Evolutionary conservation across 2,329 filamentous ascomycete genomes (phyloP), one percentile per base, ranked within the genome.

Genomic region (Trichoderma simmonsii): DNA sequence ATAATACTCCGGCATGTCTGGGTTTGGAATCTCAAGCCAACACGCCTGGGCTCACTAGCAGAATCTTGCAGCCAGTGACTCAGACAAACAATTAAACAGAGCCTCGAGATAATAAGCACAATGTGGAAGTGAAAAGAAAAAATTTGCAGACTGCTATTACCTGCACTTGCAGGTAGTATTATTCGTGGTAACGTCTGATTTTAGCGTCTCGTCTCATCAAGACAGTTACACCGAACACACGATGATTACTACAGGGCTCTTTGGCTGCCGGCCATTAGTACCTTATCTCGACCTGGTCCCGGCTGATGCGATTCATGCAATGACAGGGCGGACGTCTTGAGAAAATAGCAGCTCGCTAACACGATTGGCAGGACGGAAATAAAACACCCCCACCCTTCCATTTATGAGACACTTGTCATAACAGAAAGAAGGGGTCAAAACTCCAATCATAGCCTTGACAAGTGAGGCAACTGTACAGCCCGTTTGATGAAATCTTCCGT

Each of bases 331-430:
- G 26, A 15, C 54, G 28, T 51, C 36, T 32, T 15, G 28, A 36
- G 66, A 70, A 61, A 61, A 70, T 18, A 39, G 57, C 56, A 70
- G 28, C 28, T 62, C 26, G 39, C 32, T 18, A 34, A 70, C 66
- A 70, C 66, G 57, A 70, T 70, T 70, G 56, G 66, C 56, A 61
- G 66, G 60, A 21, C 56, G 39, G 66, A 70, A 70, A 70, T 70
- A 51, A 70, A 62, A 7, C 39, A 32, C 57, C 56, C 48, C 66
- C 66, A 70, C 66, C 43, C 34, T 51, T 51, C 21, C 57, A 36
- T 61, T 62, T 34, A 51, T 70, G 66, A 70, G 66, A 70, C 66
- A 48, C 57, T 54, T 62, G 24, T 62, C 66, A 57, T 18, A 54
- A 34, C 36, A 28, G 39, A n/a, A n/a, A 24, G 34, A 30, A 43